Evolutionary conservation across 148 eudicot genomes (phyloP), one percentile per base, ranked within the genome.

Genomic region (Chenopodium album): DNA sequence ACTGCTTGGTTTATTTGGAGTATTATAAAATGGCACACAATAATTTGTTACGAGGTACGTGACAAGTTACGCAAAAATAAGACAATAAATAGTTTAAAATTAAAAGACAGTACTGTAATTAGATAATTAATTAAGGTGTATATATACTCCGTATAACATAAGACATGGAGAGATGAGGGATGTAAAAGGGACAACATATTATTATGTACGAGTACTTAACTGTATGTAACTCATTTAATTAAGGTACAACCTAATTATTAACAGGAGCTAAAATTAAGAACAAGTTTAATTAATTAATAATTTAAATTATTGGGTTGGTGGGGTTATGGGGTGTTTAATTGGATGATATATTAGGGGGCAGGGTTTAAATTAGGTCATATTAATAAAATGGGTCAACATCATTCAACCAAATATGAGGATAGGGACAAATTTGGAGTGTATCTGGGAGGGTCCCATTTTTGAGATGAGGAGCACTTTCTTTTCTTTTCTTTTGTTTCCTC

Each of bases 381-480:
- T 56, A 56, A 56, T 56, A 2, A 56, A 56, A 62, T 62, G 66
- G 66, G 66, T 62, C 66, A 62, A 62, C 66, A 62, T 74, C 82
- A 83, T 73, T 56, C 70, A 83, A 67, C 79, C 79, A 20, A 52
- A 68, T 64, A 67, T 79, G 46, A 78, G 74, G 78, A 77, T 69
- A 26, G 67, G 56, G 85, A 83, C 85, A 83, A 52, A 52, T 48
- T 28, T 63, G 34, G 22, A 26, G 59, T 73, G 48, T 78, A 52
- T 73, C 20, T 67, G 16, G 28, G 66, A 20, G 73, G 77, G 73
- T 9, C 73, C 82, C 82, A 73, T 22, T 62, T 31, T 66, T 16
- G 71, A 37, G 66, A 26, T 22, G 26, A n/a, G 66, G 66, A 12
- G 66, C 9, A 62, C 66, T 20, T 62, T 62, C 9, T 62, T 62